Evolutionary conservation across 2,329 filamentous ascomycete species (phyloP).

Genomic region (Cladophialophora exuberans): DNA sequence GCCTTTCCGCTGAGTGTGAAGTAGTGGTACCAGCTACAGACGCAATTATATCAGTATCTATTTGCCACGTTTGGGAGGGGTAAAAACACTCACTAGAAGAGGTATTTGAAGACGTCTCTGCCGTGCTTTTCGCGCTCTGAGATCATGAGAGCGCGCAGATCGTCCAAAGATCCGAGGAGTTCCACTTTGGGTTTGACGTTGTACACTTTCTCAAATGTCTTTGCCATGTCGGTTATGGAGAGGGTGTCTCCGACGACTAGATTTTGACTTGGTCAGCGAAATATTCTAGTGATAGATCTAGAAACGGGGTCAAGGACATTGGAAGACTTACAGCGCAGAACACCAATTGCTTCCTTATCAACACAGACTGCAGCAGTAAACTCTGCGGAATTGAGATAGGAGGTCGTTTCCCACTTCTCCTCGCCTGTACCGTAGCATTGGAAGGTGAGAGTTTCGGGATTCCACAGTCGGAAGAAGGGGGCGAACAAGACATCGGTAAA

Average conservation of each 20-base stretch:
- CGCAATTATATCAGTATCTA: background rate
- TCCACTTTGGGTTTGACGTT: constrained; percentile 32
- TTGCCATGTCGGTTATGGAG: constrained; percentile 34
- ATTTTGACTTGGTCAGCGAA: too few relatives aligned
- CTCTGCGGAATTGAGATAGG: constrained; percentile 43
- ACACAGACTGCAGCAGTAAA: constrained; percentile 43
- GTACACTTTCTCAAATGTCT: constrained; percentile 35
- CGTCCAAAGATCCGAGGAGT: constrained; percentile 35
- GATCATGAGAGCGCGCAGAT: constrained; percentile 37
- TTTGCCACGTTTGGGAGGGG: background rate
- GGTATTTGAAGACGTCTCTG: constrained; percentile 25
- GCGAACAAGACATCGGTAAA: constrained; percentile 43
- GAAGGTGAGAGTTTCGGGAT: constrained; percentile 35
- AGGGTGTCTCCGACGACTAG: constrained; percentile 43
- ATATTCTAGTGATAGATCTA: too few relatives aligned
- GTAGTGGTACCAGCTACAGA: constrained; percentile 15
- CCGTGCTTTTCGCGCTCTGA: constrained; percentile 22
- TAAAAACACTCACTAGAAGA: constrained; percentile 20
- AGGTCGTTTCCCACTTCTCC: constrained; percentile 44
- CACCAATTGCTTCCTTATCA: too few relatives aligned
- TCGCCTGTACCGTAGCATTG: constrained; percentile 32
- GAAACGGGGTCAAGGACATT: too few relatives aligned
- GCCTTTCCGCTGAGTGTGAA: constrained; percentile 11
- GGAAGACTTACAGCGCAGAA: too few relatives aligned
- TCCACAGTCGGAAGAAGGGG: constrained; percentile 33